Conservation (phyloP, 164 flowering plant species). For the Dillenia suffruticosa region DNA sequence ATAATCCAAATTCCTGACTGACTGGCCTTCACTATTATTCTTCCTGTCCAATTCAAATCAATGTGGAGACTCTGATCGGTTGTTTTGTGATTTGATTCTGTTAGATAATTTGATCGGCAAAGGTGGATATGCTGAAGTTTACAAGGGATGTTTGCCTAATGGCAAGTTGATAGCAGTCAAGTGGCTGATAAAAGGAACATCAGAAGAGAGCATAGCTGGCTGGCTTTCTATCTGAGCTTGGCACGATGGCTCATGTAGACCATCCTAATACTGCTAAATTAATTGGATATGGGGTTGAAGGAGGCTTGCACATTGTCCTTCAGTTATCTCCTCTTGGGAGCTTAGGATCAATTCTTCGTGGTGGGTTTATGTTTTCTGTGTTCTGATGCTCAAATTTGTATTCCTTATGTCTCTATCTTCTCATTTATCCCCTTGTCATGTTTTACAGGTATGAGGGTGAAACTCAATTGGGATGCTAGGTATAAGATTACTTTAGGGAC, state of each 20-base stretch:
- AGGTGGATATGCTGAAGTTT: slow-evolving; percentile 95
- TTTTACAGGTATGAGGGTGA: slow-evolving; percentile 49
- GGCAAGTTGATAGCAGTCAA: slow-evolving; percentile 76
- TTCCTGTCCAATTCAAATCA: no score
- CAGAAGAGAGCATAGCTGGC: slow-evolving; percentile 68
- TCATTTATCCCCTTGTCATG: neutral
- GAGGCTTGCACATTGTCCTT: slow-evolving; percentile 93
- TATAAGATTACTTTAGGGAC: slow-evolving; percentile 77
- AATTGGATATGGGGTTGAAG: slow-evolving; percentile 90
- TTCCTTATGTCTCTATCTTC: neutral
- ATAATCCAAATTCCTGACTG: neutral
- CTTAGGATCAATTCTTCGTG: slow-evolving; percentile 69
- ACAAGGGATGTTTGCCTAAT: slow-evolving; percentile 63
- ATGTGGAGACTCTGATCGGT: slow-evolving; percentile 1
- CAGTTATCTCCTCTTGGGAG: slow-evolving; percentile 85
- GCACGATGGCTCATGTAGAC: slow-evolving; percentile 84
- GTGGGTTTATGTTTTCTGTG: slow-evolving; percentile 29
- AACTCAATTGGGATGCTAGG: slow-evolving; percentile 56
- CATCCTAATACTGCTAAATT: slow-evolving; percentile 86
- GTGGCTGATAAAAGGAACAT: slow-evolving; percentile 58
- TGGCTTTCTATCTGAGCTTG: slow-evolving; percentile 91
- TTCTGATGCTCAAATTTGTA: neutral
- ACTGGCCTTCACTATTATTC: no score
- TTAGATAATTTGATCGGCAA: slow-evolving; percentile 79
- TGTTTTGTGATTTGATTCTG: neutral